Conservation (phyloP, 345 rosid species). For the Citrus maxima region DNA sequence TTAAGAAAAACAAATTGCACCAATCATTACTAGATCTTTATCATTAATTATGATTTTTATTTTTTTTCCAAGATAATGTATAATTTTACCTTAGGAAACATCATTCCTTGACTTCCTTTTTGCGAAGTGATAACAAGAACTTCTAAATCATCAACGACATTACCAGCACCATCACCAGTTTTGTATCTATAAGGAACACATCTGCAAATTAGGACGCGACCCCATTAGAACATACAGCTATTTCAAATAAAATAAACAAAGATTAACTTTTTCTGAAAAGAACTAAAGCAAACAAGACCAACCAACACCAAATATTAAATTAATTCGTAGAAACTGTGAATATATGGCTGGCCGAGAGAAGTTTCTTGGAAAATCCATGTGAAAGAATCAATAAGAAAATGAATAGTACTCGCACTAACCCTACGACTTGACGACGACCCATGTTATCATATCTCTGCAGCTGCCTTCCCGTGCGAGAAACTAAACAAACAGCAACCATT, state of each 20-base stretch:
- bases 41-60: neutral
- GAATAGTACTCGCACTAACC: slow-evolving; percentile 34
- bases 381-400: too few relatives aligned
- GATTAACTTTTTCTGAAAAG: too few relatives aligned
- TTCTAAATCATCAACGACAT: slow-evolving; percentile 44
- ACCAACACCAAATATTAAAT: too few relatives aligned
- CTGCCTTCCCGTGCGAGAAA: slow-evolving; percentile 72
- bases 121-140: slow-evolving; percentile 78
- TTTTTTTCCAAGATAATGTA: neutral
- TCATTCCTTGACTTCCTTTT: slow-evolving; percentile 58
- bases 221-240: neutral
- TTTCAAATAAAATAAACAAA: too few relatives aligned
- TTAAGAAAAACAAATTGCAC: neutral
- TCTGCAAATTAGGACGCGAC: slow-evolving; percentile 29
- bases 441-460: slow-evolving; percentile 59
- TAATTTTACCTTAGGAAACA: slow-evolving; percentile 79
- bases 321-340: too few relatives aligned
- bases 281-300: too few relatives aligned
- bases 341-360: neutral
- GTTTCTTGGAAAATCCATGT: neutral
- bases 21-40: neutral
- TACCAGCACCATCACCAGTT: slow-evolving; percentile 26
- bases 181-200: slow-evolving; percentile 76
- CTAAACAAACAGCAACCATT: slow-evolving; percentile 50
- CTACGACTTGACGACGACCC: slow-evolving; percentile 87